phyloP scores from a whole-genome alignment of 108 stramenopile genomes.

The Seminavis robusta region DNA sequence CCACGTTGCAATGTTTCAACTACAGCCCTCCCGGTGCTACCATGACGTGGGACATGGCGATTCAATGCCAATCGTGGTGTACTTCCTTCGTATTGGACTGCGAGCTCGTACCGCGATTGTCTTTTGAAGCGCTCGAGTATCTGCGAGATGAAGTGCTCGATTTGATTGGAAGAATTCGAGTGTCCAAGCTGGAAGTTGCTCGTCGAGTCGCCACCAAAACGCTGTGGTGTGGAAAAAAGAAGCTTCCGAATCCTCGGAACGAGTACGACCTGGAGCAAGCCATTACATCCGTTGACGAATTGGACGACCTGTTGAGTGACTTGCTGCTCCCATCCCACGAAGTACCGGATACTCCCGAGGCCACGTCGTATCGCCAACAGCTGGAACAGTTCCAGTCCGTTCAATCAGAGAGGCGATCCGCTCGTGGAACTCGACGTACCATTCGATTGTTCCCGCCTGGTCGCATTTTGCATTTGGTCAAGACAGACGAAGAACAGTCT shows the following conservation, averaged over 20 bases:
- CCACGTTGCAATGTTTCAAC: slow-evolving; percentile 69
- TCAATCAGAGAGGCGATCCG: slow-evolving; percentile 54
- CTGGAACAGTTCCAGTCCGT: slow-evolving; percentile 58
- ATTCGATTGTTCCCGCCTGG: slow-evolving; percentile 78
- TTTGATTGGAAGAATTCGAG: slow-evolving; percentile 74
- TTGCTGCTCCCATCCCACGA: slow-evolving; percentile 42
- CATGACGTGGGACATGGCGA: slow-evolving; percentile 80
- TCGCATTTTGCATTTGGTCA: slow-evolving; percentile 76
- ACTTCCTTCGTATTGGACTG: slow-evolving; percentile 81
- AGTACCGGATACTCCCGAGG: slow-evolving; percentile 33
- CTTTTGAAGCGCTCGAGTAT: slow-evolving; percentile 67
- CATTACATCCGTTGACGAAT: too few species aligned
- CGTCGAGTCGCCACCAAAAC: background rate
- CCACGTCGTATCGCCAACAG: slow-evolving; percentile 64
- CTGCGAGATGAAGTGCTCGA: slow-evolving; percentile 83
- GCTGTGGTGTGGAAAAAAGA: too few species aligned
- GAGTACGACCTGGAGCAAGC: too few species aligned
- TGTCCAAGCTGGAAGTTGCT: slow-evolving; percentile 71
- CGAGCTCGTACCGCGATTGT: slow-evolving; percentile 89
- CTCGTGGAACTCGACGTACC: slow-evolving; percentile 47
- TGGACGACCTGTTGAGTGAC: slow-evolving; percentile 14
- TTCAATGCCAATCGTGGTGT: slow-evolving; percentile 53
- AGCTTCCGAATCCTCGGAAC: too few species aligned
- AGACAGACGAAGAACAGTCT: slow-evolving; percentile 65
- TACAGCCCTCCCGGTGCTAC: slow-evolving; percentile 90